Percentiles rank a stretch among this genome's conserved stretches.
These are phyloP conservation scores for Aphanoascus verrucosus DNA, from an alignment of 2,329 filamentous ascomycete species.

Conservation along the genomic window DNA sequence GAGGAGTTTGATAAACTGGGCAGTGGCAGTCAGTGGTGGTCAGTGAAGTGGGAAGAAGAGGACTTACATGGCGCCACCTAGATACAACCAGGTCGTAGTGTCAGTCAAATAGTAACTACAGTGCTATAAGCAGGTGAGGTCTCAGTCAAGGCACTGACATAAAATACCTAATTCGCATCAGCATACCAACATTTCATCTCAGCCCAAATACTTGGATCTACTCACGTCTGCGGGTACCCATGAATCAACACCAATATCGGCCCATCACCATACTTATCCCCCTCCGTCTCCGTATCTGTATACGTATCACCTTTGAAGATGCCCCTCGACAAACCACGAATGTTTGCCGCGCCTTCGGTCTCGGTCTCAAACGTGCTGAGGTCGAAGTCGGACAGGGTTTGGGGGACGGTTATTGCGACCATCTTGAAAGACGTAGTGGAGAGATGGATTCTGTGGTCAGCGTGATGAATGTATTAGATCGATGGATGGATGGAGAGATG, in stretches of 20 bases:
- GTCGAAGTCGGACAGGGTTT: slow-evolving; percentile 4
- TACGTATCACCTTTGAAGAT: not conserved
- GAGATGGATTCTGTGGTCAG: too few relatives aligned
- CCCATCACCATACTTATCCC: not conserved
- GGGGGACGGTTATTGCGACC: slow-evolving; percentile 12
- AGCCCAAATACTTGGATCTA: not conserved
- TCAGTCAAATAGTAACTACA: not conserved
- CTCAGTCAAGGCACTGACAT: slow-evolving; percentile 2
- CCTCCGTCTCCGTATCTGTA: not conserved
- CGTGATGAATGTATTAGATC: too few relatives aligned
- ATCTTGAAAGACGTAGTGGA: too few relatives aligned
- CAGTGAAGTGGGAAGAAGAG: not conserved
- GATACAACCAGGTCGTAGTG: not conserved
- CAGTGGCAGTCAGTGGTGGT: not conserved
- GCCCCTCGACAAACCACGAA: slow-evolving; percentile 10
- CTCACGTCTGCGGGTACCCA: slow-evolving; percentile 15
- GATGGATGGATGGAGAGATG: too few relatives aligned
- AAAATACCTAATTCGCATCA: not conserved
- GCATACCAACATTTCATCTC: not conserved
- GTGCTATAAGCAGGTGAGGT: not conserved
- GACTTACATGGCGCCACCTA: slow-evolving; percentile 16
- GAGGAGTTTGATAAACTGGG: slow-evolving; percentile 31
- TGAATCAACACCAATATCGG: slow-evolving; percentile 14
- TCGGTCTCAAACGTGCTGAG: slow-evolving; percentile 12
- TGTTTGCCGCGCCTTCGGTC: slow-evolving; percentile 6